Conservation (phyloP, 2,329 filamentous ascomycete genomes). For the Cadophora luteo-olivacea region DNA sequence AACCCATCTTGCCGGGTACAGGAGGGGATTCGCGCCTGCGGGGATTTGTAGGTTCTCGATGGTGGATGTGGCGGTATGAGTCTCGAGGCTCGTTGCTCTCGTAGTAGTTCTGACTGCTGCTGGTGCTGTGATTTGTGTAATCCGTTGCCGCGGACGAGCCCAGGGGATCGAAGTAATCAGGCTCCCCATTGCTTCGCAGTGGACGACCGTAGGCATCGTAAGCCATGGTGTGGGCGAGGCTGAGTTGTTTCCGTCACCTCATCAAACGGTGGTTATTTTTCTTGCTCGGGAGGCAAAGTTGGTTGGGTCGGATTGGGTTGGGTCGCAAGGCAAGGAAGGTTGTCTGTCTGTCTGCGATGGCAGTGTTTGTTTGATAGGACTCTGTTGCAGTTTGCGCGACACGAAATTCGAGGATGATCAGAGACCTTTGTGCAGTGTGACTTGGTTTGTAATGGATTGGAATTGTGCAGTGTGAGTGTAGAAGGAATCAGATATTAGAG, state of each 20-base stretch:
- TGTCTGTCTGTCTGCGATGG: neutral
- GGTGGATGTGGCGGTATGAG: slow-evolving; percentile 18
- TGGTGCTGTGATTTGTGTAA: slow-evolving; percentile 27
- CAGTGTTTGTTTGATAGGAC: neutral
- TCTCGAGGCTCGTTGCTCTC: slow-evolving; percentile 38
- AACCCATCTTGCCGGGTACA: slow-evolving; percentile 31
- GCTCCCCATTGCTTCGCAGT: slow-evolving; percentile 32
- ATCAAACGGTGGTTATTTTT: slow-evolving; percentile 23
- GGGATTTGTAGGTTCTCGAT: slow-evolving; percentile 30
- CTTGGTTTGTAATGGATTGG: neutral
- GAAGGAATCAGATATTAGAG: slow-evolving; percentile 10
- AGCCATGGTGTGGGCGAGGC: slow-evolving; percentile 38
- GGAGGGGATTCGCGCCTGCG: slow-evolving; percentile 35
- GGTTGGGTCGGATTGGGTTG: neutral
- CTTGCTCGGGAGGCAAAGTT: slow-evolving; percentile 10
- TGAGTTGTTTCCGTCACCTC: slow-evolving; percentile 33
- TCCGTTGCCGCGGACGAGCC: slow-evolving; percentile 28
- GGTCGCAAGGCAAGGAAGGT: slow-evolving; percentile 1
- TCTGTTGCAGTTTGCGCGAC: slow-evolving; percentile 9
- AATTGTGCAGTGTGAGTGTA: neutral
- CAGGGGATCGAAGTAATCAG: slow-evolving; percentile 33
- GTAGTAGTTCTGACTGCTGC: slow-evolving; percentile 16
- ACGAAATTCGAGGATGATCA: slow-evolving; percentile 10
- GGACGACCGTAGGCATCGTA: slow-evolving; percentile 40
- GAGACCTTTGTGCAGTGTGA: neutral